Evolutionary conservation across 176 grass and related monocot genomes (phyloP).

Genomic region (barley (Hordeum vulgare)): DNA sequence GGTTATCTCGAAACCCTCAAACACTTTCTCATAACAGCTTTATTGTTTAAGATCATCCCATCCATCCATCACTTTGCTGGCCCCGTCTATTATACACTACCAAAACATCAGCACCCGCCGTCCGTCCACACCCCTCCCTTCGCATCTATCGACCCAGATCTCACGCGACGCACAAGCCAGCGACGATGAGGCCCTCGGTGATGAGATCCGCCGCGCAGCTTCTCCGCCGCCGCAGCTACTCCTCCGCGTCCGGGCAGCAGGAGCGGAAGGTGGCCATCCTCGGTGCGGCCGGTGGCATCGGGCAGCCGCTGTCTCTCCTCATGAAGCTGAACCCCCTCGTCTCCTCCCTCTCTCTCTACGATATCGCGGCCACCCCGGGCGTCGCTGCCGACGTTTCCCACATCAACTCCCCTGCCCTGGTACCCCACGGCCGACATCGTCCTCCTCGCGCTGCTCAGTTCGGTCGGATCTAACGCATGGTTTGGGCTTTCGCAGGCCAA

Average conservation of each 20-base stretch:
- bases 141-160: neutral
- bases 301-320: constrained; percentile 40
- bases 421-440: neutral
- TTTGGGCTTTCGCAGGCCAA: constrained; percentile 22
- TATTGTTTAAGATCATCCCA: neutral
- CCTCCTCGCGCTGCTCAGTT: neutral
- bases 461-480: neutral
- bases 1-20: neutral
- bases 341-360: constrained; percentile 47
- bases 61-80: neutral
- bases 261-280: constrained; percentile 43
- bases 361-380: constrained; percentile 46
- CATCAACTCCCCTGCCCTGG: constrained; percentile 38
- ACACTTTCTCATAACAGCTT: neutral
- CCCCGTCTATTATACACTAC: neutral
- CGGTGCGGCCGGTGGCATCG: constrained; percentile 40
- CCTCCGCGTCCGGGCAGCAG: constrained; percentile 2
- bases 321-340: constrained; percentile 56
- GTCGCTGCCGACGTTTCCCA: constrained; percentile 53
- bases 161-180: neutral
- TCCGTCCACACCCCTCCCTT: neutral
- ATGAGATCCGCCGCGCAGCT: constrained; percentile 11
- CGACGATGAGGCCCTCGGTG: constrained; percentile 23
- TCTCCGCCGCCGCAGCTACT: constrained; percentile 22
- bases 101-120: neutral